A percentile compares a stretch with the other conserved stretches of the same genome.
These are phyloP conservation scores for Botrytis sinoallii DNA, from an alignment of 2,329 filamentous ascomycete species.

Conservation along the genomic window DNA sequence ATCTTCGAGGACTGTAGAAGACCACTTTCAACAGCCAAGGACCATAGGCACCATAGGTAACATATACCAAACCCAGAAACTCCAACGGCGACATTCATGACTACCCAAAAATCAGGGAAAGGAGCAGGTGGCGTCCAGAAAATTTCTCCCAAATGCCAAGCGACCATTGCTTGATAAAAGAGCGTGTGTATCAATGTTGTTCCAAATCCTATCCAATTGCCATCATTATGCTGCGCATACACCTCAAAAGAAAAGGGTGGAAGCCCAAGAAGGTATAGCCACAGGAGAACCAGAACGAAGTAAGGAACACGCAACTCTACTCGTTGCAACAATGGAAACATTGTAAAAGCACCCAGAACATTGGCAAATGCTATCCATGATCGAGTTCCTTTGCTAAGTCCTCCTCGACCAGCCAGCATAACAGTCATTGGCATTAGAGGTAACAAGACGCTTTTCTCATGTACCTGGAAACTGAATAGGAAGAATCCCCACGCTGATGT, in stretches of 20 bases:
- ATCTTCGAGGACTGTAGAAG: constrained; percentile 25
- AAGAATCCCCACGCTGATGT: constrained; percentile 95
- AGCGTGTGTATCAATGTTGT: constrained; percentile 67
- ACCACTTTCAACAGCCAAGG: constrained; percentile 54
- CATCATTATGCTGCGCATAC: constrained; percentile 56
- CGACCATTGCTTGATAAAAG: constrained; percentile 75
- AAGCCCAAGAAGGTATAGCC: constrained; percentile 86
- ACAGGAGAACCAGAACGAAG: constrained; percentile 76
- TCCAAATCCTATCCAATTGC: constrained; percentile 49
- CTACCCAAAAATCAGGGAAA: constrained; percentile 94
- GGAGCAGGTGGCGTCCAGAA: constrained; percentile 63
- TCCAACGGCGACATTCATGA: constrained; percentile 83
- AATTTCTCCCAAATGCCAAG: constrained; percentile 76
- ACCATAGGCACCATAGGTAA: constrained; percentile 88
- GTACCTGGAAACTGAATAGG: constrained; percentile 94
- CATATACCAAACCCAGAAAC: constrained; percentile 81
- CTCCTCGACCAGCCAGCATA: constrained; percentile 73
- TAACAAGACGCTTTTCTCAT: constrained; percentile 94
- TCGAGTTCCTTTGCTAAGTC: constrained; percentile 70
- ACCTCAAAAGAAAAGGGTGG: constrained; percentile 71
- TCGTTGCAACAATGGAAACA: constrained; percentile 84
- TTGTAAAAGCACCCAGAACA: constrained; percentile 82
- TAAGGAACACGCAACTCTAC: constrained; percentile 86
- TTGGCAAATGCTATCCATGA: constrained; percentile 98
- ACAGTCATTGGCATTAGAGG: constrained; percentile 92